Evolutionary conservation across 108 stramenopile species (phyloP).

Genomic region (Nitzschia sp.): DNA sequence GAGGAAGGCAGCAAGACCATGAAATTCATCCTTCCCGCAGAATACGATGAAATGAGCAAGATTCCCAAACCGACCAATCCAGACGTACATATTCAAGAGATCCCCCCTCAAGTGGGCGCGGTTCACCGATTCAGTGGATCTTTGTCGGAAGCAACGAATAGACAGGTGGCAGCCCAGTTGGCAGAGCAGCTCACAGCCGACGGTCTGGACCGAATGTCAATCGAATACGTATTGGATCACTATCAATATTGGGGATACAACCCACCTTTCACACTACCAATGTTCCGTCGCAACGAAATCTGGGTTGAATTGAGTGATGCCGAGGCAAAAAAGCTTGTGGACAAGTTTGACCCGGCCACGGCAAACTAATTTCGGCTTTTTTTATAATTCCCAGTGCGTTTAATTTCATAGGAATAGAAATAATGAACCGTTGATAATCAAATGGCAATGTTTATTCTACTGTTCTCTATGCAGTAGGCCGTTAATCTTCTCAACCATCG

Average conservation of each 20-base stretch:
- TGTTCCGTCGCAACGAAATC: constrained; percentile 84
- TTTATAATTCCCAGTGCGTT: not conserved
- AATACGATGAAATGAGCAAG: constrained; percentile 69
- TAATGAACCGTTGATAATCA: not conserved
- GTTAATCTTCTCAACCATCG: no score
- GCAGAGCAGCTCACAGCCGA: constrained; percentile 57
- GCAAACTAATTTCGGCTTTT: constrained; percentile 10
- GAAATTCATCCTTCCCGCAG: constrained; percentile 84
- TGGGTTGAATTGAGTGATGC: constrained; percentile 71
- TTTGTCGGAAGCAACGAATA: constrained; percentile 30
- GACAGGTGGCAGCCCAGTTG: constrained; percentile 43
- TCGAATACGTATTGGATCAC: constrained; percentile 48
- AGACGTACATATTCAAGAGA: constrained; percentile 52
- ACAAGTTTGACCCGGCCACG: constrained; percentile 23
- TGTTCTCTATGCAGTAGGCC: no score
- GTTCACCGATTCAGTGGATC: constrained; percentile 76
- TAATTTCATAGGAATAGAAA: no score
- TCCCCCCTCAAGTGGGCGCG: constrained; percentile 67
- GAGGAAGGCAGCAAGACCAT: constrained; percentile 50
- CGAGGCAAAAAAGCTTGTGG: constrained; percentile 53
- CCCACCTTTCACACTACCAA: constrained; percentile 85
- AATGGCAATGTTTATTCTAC: no score
- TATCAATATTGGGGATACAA: constrained; percentile 87
- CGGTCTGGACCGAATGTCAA: constrained; percentile 49
- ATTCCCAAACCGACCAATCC: constrained; percentile 86